Base-by-base conservation (phyloP, 495 filamentous ascomycete species). In the Achaetomiella virescens region DNA sequence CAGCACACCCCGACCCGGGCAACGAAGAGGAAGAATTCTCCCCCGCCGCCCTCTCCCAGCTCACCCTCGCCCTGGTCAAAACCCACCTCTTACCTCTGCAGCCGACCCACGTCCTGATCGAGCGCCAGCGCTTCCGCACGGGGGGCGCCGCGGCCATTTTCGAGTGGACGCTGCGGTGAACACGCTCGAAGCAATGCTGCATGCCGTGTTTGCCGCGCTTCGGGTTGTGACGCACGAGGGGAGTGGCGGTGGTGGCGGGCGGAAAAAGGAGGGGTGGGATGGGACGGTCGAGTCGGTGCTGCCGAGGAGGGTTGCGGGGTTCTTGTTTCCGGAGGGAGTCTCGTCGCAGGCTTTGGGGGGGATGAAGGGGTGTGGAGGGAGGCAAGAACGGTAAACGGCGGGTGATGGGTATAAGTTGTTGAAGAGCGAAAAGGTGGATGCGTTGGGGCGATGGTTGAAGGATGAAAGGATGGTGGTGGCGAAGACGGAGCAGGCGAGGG, bases 121-220 rank as follows among this genome's bases (percentile, higher is more conserved):
- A 97, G 71, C 84, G 88, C 3, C 92, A 97, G 66, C 87, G 92
- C 1, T 95, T 86, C 70, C 87, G 93, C 24, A 85, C 84, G 11
- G 75, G 73, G 17, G 81, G 88, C 29, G 76, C 68, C 0, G 60
- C 79, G 0, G 78, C 82, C 7, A 81, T 97, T 3, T 81, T 84
- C 35, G 89, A 97, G 70, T 97, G 92, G 93, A 95, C 91, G 18
- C 57, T 96, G 31, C 78, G 2, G 91, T 97, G 3, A 95, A 95
- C 58, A 87, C 90, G 66, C 81, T 97, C 20, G 92, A 97, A 70
- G 81, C 83, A 0, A 96, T 96, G 86, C 67, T 97, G 2, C 86
- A 93, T 72, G 88, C 87, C 24, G 76, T 86, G n/a, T 68, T 96
- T 9, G 70, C 77, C 25, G 78, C 85, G 15, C 62, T 90, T 48